phyloP scores from a whole-genome alignment of 2,329 filamentous ascomycete species.

The Aspergillus sp. region DNA sequence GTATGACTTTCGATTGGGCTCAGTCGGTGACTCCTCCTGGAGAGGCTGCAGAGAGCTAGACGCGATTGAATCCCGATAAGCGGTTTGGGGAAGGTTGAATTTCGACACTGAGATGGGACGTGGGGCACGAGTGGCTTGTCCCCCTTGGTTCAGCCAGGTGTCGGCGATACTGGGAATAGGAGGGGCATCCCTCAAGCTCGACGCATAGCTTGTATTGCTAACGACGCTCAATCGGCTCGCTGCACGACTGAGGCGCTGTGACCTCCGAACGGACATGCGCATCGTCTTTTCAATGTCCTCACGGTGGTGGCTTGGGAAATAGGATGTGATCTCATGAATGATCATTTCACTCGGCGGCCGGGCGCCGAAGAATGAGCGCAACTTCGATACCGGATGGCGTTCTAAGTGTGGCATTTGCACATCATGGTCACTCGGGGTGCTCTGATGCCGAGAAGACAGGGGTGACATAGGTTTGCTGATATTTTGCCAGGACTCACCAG shows the following conservation, averaged over 20 bases:
- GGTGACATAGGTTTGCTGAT: constrained; percentile 87
- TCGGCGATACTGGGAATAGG: constrained; percentile 95
- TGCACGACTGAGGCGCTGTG: constrained; percentile 85
- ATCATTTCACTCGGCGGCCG: constrained; percentile 96
- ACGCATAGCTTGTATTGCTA: constrained; percentile 89
- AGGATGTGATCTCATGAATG: constrained; percentile 90
- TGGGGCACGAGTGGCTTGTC: constrained; percentile 50
- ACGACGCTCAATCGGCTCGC: constrained; percentile 91
- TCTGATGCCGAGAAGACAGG: constrained; percentile 41
- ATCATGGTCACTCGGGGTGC: constrained; percentile 28
- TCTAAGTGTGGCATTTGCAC: constrained; percentile 25
- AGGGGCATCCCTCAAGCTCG: constrained; percentile 87
- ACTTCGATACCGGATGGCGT: constrained; percentile 38
- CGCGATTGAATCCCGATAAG: constrained; percentile 81
- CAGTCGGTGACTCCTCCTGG: constrained; percentile 83
- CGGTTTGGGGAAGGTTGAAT: constrained; percentile 58
- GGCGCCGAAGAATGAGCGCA: constrained; percentile 76
- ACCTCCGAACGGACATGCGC: constrained; percentile 85
- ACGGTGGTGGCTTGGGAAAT: constrained; percentile 92
- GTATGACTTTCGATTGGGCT: constrained; percentile 91
- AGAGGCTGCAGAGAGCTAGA: constrained; percentile 87
- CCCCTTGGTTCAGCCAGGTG: constrained; percentile 71
- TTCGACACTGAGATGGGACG: constrained; percentile 62
- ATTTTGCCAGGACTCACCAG: constrained; percentile 82
- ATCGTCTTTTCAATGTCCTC: constrained; percentile 96